Percentiles rank a stretch among this genome's conserved stretches.
phyloP scores from a whole-genome alignment of 345 rosid species.

The Dipteronia sinensis region DNA sequence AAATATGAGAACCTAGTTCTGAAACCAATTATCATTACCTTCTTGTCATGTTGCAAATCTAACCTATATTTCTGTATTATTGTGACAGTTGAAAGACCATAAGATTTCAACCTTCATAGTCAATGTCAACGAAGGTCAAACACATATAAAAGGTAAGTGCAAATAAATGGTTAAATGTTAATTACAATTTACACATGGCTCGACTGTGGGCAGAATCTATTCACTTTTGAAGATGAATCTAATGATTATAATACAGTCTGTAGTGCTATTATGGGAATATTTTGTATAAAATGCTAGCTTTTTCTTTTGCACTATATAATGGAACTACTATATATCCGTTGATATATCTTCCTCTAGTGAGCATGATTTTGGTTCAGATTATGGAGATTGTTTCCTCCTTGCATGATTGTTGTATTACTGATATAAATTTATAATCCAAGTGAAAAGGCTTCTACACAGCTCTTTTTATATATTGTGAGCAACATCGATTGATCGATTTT shows the following conservation, averaged over 20 bases:
- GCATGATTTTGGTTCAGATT: too few relatives aligned
- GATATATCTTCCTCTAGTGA: not conserved
- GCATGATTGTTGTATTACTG: too few relatives aligned
- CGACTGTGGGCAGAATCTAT: not conserved
- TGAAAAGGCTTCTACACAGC: not conserved
- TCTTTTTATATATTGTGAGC: not conserved
- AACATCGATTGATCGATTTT: not conserved
- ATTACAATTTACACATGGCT: not conserved
- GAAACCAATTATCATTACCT: not conserved
- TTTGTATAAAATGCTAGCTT: not conserved
- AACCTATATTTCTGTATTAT: not conserved
- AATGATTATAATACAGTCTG: not conserved
- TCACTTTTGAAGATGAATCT: not conserved
- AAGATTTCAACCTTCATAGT: conserved; percentile 31
- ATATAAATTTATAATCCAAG: not conserved
- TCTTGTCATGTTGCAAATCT: not conserved
- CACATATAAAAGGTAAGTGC: conserved; percentile 18
- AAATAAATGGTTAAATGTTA: not conserved
- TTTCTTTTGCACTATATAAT: not conserved
- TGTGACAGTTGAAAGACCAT: conserved; percentile 32
- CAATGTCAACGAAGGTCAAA: conserved; percentile 24
- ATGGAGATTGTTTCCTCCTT: too few relatives aligned
- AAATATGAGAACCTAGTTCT: not conserved
- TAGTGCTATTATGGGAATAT: not conserved
- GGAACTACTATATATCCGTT: not conserved